Percentiles rank a stretch among this genome's conserved stretches.
Conservation (phyloP, 208 protist genomes). For the Spongospora subterranea region DNA sequence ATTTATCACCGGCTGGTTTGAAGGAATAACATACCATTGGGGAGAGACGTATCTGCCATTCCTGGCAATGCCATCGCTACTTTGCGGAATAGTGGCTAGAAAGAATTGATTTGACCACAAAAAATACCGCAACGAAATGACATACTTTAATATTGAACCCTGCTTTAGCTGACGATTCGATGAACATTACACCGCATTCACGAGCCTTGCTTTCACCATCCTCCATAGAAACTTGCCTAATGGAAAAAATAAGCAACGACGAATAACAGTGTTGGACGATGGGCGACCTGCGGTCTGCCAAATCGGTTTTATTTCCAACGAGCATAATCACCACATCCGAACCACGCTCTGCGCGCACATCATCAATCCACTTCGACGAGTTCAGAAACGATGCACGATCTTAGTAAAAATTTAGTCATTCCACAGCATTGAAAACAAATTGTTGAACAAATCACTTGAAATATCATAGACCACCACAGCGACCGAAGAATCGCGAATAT, state of each 20-base stretch:
- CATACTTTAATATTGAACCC: slow-evolving; percentile 71
- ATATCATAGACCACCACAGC: slow-evolving; percentile 79
- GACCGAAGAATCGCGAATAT: slow-evolving; percentile 94
- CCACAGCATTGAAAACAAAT: slow-evolving; percentile 80
- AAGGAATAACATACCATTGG: background rate
- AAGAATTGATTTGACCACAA: background rate
- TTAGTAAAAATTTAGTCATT: slow-evolving; percentile 57
- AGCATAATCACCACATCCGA: slow-evolving; percentile 91
- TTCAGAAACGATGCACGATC: slow-evolving; percentile 87
- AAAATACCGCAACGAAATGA: background rate
- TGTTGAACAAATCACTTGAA: slow-evolving; percentile 59
- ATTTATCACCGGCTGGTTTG: no score
- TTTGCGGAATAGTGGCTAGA: slow-evolving; percentile 37
- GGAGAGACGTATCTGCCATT: background rate
- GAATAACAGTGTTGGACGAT: slow-evolving; percentile 64
- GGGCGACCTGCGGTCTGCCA: slow-evolving; percentile 73
- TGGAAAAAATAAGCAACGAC: slow-evolving; percentile 13
- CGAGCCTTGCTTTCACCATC: slow-evolving; percentile 88
- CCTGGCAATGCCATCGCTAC: slow-evolving; percentile 46
- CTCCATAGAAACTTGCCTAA: slow-evolving; percentile 82
- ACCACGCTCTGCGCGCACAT: slow-evolving; percentile 91
- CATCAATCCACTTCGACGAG: slow-evolving; percentile 93
- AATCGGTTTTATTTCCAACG: slow-evolving; percentile 96
- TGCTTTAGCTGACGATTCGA: slow-evolving; percentile 91
- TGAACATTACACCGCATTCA: slow-evolving; percentile 88